Conservation (phyloP, 192 early-diverging fungal species). For the Allomyces macrogynus region DNA sequence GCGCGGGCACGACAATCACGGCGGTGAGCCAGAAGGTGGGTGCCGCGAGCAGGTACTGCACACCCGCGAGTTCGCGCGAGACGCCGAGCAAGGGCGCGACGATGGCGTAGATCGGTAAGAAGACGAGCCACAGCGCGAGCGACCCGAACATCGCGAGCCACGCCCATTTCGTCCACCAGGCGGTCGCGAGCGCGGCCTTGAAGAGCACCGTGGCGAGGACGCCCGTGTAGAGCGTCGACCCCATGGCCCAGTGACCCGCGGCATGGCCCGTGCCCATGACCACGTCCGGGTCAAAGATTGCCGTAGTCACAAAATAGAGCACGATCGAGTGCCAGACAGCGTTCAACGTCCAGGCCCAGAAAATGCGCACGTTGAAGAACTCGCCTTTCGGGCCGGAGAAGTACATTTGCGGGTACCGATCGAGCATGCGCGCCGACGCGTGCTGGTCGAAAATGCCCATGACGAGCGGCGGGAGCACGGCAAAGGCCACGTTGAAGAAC, state of each 20-base stretch:
- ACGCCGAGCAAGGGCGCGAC: constrained; percentile 44
- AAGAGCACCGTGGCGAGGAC: constrained; percentile 72
- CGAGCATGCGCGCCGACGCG: constrained; percentile 75
- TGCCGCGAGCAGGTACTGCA: no score
- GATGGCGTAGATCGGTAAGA: constrained; percentile 61
- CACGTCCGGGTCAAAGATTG: constrained; percentile 20
- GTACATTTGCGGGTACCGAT: constrained; percentile 96
- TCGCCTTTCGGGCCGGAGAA: no score
- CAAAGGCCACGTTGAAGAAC: constrained; percentile 85
- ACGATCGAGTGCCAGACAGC: constrained; percentile 76
- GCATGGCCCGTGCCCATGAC: constrained; percentile 48
- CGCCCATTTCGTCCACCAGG: constrained; percentile 85
- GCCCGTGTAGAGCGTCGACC: constrained; percentile 69
- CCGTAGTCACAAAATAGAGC: no score
- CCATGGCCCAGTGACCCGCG: constrained; percentile 79
- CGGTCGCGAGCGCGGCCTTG: constrained; percentile 71
- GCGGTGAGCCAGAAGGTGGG: constrained; percentile 54
- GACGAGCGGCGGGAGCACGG: constrained; percentile 82
- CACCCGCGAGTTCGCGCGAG: constrained; percentile 26
- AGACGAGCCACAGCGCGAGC: constrained; percentile 71
- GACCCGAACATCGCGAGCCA: constrained; percentile 78
- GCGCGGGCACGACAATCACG: constrained; percentile 58
- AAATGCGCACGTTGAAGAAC: constrained; percentile 52
- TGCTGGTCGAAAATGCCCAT: constrained; percentile 96
- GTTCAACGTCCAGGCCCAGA: constrained; percentile 85